Evolutionary conservation across 345 rosid genomes (phyloP).

Genomic region (Arabis alpina): DNA sequence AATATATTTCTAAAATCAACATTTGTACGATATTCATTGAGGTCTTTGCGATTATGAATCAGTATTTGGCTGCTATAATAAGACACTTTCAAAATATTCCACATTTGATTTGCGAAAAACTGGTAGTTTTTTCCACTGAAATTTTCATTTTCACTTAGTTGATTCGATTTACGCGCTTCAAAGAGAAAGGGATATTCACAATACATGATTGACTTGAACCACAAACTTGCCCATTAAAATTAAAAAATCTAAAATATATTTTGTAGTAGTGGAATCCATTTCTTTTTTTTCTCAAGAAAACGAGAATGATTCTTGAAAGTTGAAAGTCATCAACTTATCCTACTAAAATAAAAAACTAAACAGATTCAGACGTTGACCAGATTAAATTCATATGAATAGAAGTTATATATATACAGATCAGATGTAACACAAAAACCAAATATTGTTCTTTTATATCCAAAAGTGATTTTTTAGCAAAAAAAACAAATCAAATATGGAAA

Average conservation of each 20-base stretch:
- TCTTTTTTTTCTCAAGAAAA: background rate
- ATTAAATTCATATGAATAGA: background rate
- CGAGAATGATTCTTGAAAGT: background rate
- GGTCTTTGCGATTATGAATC: background rate
- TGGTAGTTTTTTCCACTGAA: background rate
- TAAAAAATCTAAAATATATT: background rate
- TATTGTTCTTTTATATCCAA: background rate
- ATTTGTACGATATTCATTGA: conserved; percentile 21
- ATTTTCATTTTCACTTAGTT: background rate
- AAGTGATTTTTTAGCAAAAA: no score
- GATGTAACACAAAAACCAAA: conserved; percentile 1
- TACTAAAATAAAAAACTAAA: no score
- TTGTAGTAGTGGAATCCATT: conserved; percentile 20
- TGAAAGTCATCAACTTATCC: background rate
- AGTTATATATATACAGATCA: conserved; percentile 2
- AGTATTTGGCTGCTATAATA: background rate
- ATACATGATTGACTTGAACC: conserved; percentile 3
- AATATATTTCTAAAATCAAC: background rate
- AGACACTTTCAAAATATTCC: conserved; percentile 16
- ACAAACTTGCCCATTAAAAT: background rate
- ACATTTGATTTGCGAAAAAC: background rate
- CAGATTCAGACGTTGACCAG: conserved; percentile 2
- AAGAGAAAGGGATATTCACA: background rate
- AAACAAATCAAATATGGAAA: no score
- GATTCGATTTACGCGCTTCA: background rate